Conservation (phyloP, 208 protist species). For the Leishmania tropica region DNA sequence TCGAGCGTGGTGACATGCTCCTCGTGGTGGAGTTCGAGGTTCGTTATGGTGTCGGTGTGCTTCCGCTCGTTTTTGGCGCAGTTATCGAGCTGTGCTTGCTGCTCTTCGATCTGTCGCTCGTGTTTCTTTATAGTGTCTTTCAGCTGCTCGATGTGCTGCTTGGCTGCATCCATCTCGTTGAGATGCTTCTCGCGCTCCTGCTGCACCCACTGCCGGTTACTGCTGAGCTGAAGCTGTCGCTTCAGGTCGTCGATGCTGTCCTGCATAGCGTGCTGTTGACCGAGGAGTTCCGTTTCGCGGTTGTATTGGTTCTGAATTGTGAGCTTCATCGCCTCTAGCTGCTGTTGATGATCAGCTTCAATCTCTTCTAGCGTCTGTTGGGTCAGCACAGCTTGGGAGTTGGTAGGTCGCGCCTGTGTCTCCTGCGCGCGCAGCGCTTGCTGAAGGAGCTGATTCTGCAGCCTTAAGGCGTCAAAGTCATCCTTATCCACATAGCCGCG, state of each 20-base stretch:
- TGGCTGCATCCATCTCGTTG: too few relatives aligned
- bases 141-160: too few relatives aligned
- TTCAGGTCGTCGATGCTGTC: constrained; percentile 45
- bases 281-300: constrained; percentile 39
- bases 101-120: too few relatives aligned
- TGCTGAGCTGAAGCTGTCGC: constrained; percentile 35
- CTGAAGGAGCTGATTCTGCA: constrained; percentile 64
- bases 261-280: constrained; percentile 37
- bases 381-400: constrained; percentile 33
- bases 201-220: constrained; percentile 45
- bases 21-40: too few relatives aligned
- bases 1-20: too few relatives aligned
- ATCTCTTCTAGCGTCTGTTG: constrained; percentile 56
- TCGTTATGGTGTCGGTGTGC: too few relatives aligned
- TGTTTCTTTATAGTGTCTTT: too few relatives aligned
- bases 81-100: too few relatives aligned
- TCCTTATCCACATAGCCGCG: constrained; percentile 56
- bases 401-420: constrained; percentile 26
- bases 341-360: constrained; percentile 65
- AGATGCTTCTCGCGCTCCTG: too few relatives aligned
- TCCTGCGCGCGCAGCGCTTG: constrained; percentile 51
- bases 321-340: constrained; percentile 60
- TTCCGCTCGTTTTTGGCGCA: too few relatives aligned
- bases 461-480: constrained; percentile 54
- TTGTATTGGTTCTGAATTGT: constrained; percentile 57